Evolutionary conservation across 2,329 filamentous ascomycete species (phyloP).

Genomic region (Xylariaceae sp.): DNA sequence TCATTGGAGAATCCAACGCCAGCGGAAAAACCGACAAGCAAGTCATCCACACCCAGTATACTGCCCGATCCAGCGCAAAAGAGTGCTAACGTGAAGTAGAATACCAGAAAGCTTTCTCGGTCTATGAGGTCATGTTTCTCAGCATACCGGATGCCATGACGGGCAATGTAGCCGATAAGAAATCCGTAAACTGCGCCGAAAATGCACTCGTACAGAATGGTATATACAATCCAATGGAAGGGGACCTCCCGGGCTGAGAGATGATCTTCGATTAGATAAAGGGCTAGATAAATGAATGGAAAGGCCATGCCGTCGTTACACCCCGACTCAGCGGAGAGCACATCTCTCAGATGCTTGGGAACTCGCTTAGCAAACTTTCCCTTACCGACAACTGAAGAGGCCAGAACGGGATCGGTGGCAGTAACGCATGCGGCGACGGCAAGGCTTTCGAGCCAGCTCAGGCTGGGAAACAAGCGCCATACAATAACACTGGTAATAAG

Average conservation of each 20-base stretch:
- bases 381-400: conserved; percentile 96
- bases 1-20: conserved; percentile 99
- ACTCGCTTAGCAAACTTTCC: conserved; percentile 98
- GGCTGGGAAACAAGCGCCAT: conserved; percentile 77
- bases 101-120: conserved; percentile 94
- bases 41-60: conserved; percentile 85
- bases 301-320: conserved; percentile 99
- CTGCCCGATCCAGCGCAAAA: conserved; percentile 94
- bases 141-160: conserved; percentile 84
- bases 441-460: conserved; percentile 88
- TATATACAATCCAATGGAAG: conserved; percentile 84
- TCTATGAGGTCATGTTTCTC: conserved; percentile 86
- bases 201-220: conserved; percentile 91
- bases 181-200: conserved; percentile 91
- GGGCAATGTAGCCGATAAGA: conserved; percentile 78
- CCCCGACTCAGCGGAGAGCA: conserved; percentile 92
- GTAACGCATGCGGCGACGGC: conserved; percentile 90
- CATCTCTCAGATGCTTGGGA: conserved; percentile 92
- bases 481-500: conserved; percentile 88
- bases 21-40: conserved; percentile 89
- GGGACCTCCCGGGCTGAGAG: conserved; percentile 65
- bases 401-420: conserved; percentile 92
- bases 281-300: conserved; percentile 87
- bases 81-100: conserved; percentile 94
- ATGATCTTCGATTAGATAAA: conserved; percentile 84